Base-by-base conservation (phyloP, 2,329 filamentous ascomycete genomes). In the Rhinocladiella similis region DNA sequence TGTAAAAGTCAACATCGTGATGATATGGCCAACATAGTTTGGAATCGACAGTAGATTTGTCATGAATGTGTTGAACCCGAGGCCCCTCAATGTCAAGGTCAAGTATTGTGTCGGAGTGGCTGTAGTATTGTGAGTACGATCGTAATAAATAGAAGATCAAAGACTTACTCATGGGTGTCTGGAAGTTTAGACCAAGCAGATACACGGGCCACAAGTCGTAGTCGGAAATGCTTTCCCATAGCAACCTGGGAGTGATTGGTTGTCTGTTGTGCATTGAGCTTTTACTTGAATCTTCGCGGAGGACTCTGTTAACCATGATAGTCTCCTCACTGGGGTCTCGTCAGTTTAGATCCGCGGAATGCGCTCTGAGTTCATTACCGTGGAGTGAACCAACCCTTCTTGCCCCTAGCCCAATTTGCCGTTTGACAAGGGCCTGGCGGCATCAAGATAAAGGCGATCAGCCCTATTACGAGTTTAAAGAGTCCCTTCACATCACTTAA, bases 31-130 rank as follows among this genome's bases (percentile, higher is more conserved):
- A 0, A 75, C 75, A 7, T 79, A 79, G 1, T 80, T 78, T 0
- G 82, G 83, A 7, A 87, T 84, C 1, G 82, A 83, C 18, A 88
- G 76, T 56, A 89, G 73, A 63, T 87, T 88, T 18, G 66, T 47
- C 62, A 59, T 54, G 48, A 56, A 70, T 2, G 65, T 66, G 52
- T 53, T 58, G 51, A 68, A 68, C 7, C 77, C 77, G 27, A 80
- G 68, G 19, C 73, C 65, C 1, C 72, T 72, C 0, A 80, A 68
- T 13, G 76, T 77, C 51, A 72, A 73, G 6, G 78, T 76, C 9
- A 81, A 68, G 47, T 81, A 81, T 0, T 71, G 75, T 55, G 62
- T 69, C 9, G 76, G 73, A 1, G 78, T 74, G 0, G 72, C 36
- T 39, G 16, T 18, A 16, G 2, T 39, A 4, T 2, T 18, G 5